Evolutionary conservation across 495 filamentous ascomycete species (phyloP).

Genomic region (Xylaria grammica): DNA sequence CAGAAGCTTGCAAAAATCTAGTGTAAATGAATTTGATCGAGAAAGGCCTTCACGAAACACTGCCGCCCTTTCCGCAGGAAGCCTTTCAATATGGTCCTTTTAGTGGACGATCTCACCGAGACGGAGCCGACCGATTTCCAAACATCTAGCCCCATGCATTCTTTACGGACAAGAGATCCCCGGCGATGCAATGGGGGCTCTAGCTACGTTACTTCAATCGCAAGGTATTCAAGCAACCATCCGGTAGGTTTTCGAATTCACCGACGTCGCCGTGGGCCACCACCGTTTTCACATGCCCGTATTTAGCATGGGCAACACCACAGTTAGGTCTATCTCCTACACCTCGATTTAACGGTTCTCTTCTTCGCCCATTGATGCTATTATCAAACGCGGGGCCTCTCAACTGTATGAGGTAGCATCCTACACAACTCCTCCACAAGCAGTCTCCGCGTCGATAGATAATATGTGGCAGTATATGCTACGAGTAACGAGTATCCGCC

Average conservation of each 20-base stretch:
- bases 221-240: constrained; percentile 1
- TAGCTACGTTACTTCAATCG: constrained; percentile 14
- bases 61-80: too few species aligned
- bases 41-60: too few species aligned
- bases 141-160: background rate
- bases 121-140: background rate
- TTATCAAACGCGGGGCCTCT: too few species aligned
- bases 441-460: background rate
- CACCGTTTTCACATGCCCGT: background rate
- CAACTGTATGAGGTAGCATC: too few species aligned
- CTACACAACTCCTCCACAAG: background rate
- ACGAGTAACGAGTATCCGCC: background rate
- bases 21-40: background rate
- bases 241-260: background rate
- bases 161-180: background rate
- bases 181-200: constrained; percentile 11
- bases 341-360: background rate
- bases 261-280: constrained; percentile 13
- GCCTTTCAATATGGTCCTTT: background rate
- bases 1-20: background rate
- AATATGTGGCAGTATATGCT: background rate
- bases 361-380: too few species aligned
- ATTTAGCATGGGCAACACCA: constrained; percentile 2
- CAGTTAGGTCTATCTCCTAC: background rate
- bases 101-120: background rate